Conservation (phyloP, 805 yeast species). For the Saccharomycopsis sp. region DNA sequence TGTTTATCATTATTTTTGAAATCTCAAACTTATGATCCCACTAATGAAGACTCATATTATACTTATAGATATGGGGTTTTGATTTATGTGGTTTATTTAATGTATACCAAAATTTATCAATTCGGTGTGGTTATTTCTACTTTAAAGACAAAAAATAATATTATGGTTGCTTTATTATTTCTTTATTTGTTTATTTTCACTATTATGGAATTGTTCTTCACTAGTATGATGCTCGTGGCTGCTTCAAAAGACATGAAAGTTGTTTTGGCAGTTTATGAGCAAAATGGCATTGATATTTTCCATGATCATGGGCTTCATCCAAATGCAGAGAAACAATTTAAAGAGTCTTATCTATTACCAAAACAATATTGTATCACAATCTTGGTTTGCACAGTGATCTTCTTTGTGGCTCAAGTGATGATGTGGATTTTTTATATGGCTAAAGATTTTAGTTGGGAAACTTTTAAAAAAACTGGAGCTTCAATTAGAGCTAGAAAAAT, state of each 20-base stretch:
- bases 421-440: slow-evolving; percentile 13
- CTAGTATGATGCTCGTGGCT: not conserved
- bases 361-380: slow-evolving; percentile 1
- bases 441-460: slow-evolving; percentile 15
- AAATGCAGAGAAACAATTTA: slow-evolving; percentile 3
- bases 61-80: not conserved
- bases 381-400: not conserved
- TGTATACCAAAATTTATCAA: slow-evolving; percentile 13
- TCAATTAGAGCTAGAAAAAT: slow-evolving; percentile 2
- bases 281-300: slow-evolving; percentile 11
- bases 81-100: not conserved
- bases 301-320: slow-evolving; percentile 6
- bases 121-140: slow-evolving; percentile 4
- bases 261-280: slow-evolving; percentile 3
- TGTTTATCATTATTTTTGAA: not conserved
- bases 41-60: not conserved
- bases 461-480: slow-evolving; percentile 14
- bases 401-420: slow-evolving; percentile 5
- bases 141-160: slow-evolving; percentile 8
- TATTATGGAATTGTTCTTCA: slow-evolving; percentile 6
- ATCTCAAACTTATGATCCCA: not conserved
- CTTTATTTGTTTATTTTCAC: slow-evolving; percentile 7
- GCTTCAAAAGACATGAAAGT: not conserved
- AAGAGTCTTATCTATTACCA: slow-evolving; percentile 1
- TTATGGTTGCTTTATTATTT: slow-evolving; percentile 7